Evolutionary conservation across 1,284 basidiomycete species (phyloP), one percentile per base, ranked within the genome.

Genomic region (Trichosporon sp.): DNA sequence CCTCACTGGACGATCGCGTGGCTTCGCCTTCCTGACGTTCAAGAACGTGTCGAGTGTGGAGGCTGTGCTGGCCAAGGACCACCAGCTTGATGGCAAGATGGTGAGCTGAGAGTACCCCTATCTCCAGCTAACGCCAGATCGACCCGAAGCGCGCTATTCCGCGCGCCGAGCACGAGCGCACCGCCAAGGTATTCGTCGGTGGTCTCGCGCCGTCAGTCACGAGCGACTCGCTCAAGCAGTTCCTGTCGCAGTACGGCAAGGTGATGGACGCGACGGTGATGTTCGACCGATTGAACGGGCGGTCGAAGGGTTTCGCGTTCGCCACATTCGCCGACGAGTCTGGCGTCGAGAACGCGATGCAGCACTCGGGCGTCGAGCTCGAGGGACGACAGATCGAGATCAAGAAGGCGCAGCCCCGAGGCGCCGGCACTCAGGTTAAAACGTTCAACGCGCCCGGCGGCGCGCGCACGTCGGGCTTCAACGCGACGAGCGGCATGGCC

Each of bases 61-160:
- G 77, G 88, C 88, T 21, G 93, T 95, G 62, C 90, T 95, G 87
- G 87, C 89, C 14, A 84, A 87, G 70, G 91, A 94, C 79, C 94
- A 97, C 80, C 87, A 88, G 73, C 84, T 96, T 25, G 94, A 96
- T 76, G 93, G 93, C 69, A 96, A 96, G 83, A 90, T 92, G 72
- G 93, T 93, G 23, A 62, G 32, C 14, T 11, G 21, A 27, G 60
- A 8, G 19, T 21, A 61, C 13, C n/a, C 32, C 44, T 49, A 29
- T 36, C 64, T 19, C 62, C 54, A n/a, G 46, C 33, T 57, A n/a
- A 52, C 63, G 49, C n/a, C 79, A 98, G 95, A 99, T 99, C 78
- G 96, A 99, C 76, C 96, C 96, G 11, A 99, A 99, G 82, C 89
- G 95, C 64, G 96, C 96, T 5, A 97, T 99, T 70, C 96, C 96